Conservation (phyloP, 441 rosid species). For the Gossypium trilobum region DNA sequence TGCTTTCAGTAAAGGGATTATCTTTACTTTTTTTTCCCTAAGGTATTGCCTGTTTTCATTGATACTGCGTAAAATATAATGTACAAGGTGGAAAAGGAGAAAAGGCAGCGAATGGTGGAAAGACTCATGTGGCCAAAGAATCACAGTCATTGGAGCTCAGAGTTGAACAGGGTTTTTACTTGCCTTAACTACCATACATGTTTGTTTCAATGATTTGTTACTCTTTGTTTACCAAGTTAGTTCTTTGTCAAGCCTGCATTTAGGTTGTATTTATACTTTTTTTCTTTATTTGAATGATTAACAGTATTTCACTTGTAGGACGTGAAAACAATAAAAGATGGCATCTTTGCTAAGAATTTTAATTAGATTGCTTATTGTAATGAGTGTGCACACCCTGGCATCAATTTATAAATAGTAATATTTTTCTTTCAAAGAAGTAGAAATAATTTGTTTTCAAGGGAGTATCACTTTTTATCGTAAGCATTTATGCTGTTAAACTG, state of each 20-base stretch:
- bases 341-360: not conserved
- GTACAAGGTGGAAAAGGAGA: constrained; percentile 35
- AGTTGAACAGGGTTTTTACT: constrained; percentile 47
- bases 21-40: not conserved
- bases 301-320: not conserved
- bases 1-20: not conserved
- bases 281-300: not conserved
- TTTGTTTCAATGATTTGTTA: not conserved
- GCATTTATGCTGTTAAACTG: not conserved
- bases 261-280: constrained; percentile 2
- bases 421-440: not conserved
- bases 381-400: not conserved
- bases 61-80: not conserved
- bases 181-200: not conserved
- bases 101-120: constrained; percentile 30
- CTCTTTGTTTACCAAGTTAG: not conserved
- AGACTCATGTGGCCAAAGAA: constrained; percentile 35
- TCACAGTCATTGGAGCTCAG: constrained; percentile 50
- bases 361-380: not conserved
- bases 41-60: constrained; percentile 4
- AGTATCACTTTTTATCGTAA: not conserved
- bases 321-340: not conserved
- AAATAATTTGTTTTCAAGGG: constrained; percentile 2
- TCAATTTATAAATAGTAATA: not conserved
- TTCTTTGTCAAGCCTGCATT: not conserved